Evolutionary conservation across 1,284 basidiomycete genomes (phyloP).

Genomic region (Ceraceosorus guamensis): DNA sequence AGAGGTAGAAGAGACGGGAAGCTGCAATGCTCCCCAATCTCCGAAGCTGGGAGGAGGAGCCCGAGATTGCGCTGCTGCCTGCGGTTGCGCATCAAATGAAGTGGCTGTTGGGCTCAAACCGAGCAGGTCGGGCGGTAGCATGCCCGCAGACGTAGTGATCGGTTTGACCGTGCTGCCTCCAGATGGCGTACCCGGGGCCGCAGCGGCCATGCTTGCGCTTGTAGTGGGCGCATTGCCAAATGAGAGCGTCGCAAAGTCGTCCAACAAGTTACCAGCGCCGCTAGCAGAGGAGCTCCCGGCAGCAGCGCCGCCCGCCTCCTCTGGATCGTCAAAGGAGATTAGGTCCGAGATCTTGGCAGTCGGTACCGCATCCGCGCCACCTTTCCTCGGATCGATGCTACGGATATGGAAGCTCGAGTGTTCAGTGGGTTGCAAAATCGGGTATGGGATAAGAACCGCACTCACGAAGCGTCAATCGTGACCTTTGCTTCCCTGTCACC

Average conservation of each 20-base stretch:
- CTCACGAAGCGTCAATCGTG: constrained; percentile 53
- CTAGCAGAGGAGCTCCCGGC: not conserved
- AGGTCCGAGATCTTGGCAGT: constrained; percentile 42
- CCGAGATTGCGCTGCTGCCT: not conserved
- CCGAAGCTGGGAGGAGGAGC: not conserved
- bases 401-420: not conserved
- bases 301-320: too few relatives aligned
- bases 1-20: too few relatives aligned
- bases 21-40: not conserved
- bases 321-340: constrained; percentile 45
- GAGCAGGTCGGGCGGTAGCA: constrained; percentile 13
- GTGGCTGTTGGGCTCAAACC: not conserved
- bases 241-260: constrained; percentile 41
- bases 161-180: not conserved
- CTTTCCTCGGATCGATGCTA: constrained; percentile 36
- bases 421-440: not conserved
- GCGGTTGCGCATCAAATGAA: not conserved
- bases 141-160: not conserved
- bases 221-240: constrained; percentile 21
- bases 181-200: too few relatives aligned
- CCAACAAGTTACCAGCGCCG: constrained; percentile 14
- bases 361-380: constrained; percentile 38
- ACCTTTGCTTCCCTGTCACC: constrained; percentile 69
- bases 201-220: not conserved
- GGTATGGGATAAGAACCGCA: not conserved